Conservation (phyloP, 495 filamentous ascomycete species). For the Zalerion maritima region DNA sequence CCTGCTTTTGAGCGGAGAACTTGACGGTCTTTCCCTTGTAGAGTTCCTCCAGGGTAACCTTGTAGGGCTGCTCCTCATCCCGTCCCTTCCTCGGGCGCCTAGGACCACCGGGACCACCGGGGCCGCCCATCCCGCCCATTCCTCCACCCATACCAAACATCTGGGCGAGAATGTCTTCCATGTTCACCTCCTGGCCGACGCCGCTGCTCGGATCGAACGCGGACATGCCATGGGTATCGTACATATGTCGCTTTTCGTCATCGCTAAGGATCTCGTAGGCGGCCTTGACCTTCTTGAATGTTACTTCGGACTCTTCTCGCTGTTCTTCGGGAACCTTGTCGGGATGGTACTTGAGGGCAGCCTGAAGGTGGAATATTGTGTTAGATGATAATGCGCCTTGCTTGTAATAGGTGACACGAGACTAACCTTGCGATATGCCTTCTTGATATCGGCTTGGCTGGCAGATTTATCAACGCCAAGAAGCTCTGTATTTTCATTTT, state of each 20-base stretch:
- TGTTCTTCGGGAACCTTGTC: slow-evolving; percentile 89
- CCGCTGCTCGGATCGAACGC: slow-evolving; percentile 66
- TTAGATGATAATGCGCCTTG: no score
- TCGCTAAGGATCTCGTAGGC: slow-evolving; percentile 97
- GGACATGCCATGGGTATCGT: slow-evolving; percentile 87
- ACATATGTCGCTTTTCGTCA: slow-evolving; percentile 80
- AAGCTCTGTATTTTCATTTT: slow-evolving; percentile 36
- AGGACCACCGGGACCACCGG: slow-evolving; percentile 29
- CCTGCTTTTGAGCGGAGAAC: slow-evolving; percentile 83
- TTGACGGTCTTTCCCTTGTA: slow-evolving; percentile 98
- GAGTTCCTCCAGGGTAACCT: slow-evolving; percentile 79
- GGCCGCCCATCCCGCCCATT: slow-evolving; percentile 26
- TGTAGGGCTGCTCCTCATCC: slow-evolving; percentile 80
- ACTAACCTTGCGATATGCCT: slow-evolving; percentile 87
- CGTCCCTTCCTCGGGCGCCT: slow-evolving; percentile 53
- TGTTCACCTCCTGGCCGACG: slow-evolving; percentile 56
- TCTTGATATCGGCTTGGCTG: slow-evolving; percentile 77
- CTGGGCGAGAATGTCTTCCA: slow-evolving; percentile 80
- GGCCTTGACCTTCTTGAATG: slow-evolving; percentile 81
- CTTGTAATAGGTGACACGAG: slow-evolving; percentile 2
- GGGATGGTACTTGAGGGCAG: slow-evolving; percentile 77
- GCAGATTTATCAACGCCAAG: slow-evolving; percentile 57
- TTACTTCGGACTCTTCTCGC: slow-evolving; percentile 67
- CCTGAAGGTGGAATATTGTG: no score
- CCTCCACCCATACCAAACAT: slow-evolving; percentile 74